Conservation (phyloP, 768 basidiomycete genomes). For the Rhizopogon roseolus region DNA sequence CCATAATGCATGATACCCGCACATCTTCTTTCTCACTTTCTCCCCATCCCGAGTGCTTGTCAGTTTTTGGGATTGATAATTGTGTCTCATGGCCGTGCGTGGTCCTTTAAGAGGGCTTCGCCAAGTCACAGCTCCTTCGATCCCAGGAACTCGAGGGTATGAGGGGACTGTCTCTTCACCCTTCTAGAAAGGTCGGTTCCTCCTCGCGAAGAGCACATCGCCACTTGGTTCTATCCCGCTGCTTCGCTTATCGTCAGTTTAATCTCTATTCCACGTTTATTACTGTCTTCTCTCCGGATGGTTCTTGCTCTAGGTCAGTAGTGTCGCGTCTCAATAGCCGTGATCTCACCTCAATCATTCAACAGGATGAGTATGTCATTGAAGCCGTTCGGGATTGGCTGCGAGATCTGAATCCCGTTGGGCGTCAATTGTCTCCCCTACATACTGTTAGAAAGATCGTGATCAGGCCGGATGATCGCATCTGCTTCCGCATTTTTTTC, state of each 20-base stretch:
- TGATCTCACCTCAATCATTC: slow-evolving; percentile 15
- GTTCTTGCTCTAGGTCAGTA: slow-evolving; percentile 77
- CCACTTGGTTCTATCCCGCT: too few species aligned
- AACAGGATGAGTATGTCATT: slow-evolving; percentile 93
- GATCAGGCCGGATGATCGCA: slow-evolving; percentile 90
- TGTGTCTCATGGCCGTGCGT: too few species aligned
- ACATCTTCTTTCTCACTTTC: not conserved
- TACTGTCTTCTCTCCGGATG: slow-evolving; percentile 82
- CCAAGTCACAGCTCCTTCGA: too few species aligned
- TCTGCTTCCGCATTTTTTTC: slow-evolving; percentile 72
- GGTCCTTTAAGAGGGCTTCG: too few species aligned
- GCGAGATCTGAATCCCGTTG: slow-evolving; percentile 38
- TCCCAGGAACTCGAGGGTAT: too few species aligned
- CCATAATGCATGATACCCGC: not conserved
- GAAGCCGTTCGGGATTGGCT: slow-evolving; percentile 95
- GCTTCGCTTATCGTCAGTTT: too few species aligned
- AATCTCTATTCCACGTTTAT: slow-evolving; percentile 21
- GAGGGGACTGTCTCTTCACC: too few species aligned
- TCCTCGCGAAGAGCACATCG: too few species aligned
- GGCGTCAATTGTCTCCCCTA: slow-evolving; percentile 7
- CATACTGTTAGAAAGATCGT: slow-evolving; percentile 92
- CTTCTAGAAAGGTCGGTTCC: too few species aligned
- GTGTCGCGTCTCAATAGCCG: slow-evolving; percentile 20
- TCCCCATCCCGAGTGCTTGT: not conserved
- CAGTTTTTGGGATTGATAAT: too few species aligned